phyloP scores from a whole-genome alignment of 2,329 filamentous ascomycete genomes.

The Monilinia fructicola region DNA sequence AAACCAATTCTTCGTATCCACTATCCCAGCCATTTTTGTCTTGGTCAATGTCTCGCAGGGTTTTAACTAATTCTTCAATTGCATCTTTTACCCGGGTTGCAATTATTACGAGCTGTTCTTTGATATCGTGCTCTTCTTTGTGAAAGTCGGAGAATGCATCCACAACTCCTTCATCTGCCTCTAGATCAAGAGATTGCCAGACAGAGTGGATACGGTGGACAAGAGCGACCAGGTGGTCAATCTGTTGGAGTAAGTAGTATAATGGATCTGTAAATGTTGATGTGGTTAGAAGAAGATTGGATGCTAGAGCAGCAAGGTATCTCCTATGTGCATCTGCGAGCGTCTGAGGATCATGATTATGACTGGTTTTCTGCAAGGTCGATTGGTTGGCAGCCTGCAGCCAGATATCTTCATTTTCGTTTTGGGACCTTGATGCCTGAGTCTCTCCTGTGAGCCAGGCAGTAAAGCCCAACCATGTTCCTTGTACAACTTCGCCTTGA shows the following conservation, averaged over 20 bases:
- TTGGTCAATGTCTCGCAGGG: conserved; percentile 56
- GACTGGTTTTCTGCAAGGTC: conserved; percentile 30
- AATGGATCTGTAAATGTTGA: conserved; percentile 62
- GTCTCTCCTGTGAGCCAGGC: conserved; percentile 60
- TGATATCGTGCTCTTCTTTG: conserved; percentile 69
- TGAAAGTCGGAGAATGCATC: conserved; percentile 71
- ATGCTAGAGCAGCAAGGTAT: conserved; percentile 69
- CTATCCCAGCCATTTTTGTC: conserved; percentile 39
- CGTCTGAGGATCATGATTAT: conserved; percentile 75
- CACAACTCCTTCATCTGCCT: conserved; percentile 77
- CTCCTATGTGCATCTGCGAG: conserved; percentile 75
- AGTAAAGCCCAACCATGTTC: conserved; percentile 77
- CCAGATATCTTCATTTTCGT: conserved; percentile 47
- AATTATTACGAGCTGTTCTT: conserved; percentile 61
- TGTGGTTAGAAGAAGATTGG: conserved; percentile 66
- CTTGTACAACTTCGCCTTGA: conserved; percentile 82
- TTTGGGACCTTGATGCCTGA: conserved; percentile 22
- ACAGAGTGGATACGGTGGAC: conserved; percentile 73
- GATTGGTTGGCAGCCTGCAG: conserved; percentile 37
- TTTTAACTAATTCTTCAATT: conserved; percentile 60
- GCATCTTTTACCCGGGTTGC: conserved; percentile 64
- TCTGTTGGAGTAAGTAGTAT: conserved; percentile 65
- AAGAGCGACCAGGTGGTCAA: conserved; percentile 80
- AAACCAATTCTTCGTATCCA: conserved; percentile 41
- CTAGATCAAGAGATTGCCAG: conserved; percentile 76